Evolutionary conservation across 345 rosid species (phyloP).

Genomic region (Lepidium africanum): DNA sequence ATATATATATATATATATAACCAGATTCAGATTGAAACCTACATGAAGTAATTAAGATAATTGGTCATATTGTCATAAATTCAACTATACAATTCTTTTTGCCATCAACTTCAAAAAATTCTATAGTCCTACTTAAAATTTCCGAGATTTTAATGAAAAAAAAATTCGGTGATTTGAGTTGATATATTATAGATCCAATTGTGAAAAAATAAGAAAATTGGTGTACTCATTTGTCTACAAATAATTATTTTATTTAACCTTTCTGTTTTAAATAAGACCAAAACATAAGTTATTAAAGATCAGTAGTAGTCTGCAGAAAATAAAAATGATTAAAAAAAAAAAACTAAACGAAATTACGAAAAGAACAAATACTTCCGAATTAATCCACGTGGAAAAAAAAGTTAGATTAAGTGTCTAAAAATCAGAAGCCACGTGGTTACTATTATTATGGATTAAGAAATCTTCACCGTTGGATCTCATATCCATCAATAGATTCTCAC

Average conservation of each 20-base stretch:
- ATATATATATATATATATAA: too few species aligned
- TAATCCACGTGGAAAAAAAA: conserved; percentile 13
- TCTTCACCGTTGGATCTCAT: conserved; percentile 69
- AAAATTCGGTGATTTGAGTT: too few species aligned
- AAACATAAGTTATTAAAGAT: neutral
- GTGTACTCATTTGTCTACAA: neutral
- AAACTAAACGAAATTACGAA: neutral
- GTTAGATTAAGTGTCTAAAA: conserved; percentile 62
- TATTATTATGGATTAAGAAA: conserved; percentile 43
- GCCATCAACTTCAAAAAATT: too few species aligned
- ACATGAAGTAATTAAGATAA: too few species aligned
- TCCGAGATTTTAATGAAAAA: too few species aligned
- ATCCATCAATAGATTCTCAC: conserved; percentile 37
- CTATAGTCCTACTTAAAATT: too few species aligned
- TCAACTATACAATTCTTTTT: too few species aligned
- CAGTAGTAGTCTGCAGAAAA: conserved; percentile 1
- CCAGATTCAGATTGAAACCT: too few species aligned
- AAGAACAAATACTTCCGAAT: neutral
- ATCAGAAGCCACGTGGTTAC: conserved; percentile 67
- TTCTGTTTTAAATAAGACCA: neutral
- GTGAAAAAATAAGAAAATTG: too few species aligned
- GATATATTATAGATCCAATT: too few species aligned
- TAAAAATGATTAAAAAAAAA: neutral
- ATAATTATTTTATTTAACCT: neutral
- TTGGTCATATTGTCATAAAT: too few species aligned